Conservation (phyloP, 1,284 basidiomycete genomes). For the Kalmanozyma brasiliensis region DNA sequence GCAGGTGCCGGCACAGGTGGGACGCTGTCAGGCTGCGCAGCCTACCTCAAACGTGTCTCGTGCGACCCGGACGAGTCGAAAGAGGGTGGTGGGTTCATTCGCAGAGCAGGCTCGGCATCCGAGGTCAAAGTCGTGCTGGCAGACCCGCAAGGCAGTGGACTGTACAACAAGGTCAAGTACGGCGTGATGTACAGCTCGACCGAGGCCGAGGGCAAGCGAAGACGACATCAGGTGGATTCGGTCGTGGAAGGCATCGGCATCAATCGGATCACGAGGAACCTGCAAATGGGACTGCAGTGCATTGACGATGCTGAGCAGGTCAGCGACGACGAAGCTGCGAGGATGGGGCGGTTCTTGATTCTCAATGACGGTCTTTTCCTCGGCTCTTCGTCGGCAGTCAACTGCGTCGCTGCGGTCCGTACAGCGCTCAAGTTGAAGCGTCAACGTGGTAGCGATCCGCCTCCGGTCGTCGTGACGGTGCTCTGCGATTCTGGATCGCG, state of each 20-base stretch:
- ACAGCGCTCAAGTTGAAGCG: slow-evolving; percentile 60
- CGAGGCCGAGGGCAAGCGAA: slow-evolving; percentile 93
- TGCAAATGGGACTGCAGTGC: slow-evolving; percentile 58
- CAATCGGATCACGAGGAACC: slow-evolving; percentile 63
- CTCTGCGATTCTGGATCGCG: slow-evolving; percentile 64
- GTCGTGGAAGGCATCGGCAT: slow-evolving; percentile 76
- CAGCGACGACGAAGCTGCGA: slow-evolving; percentile 62
- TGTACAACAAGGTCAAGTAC: slow-evolving; percentile 81
- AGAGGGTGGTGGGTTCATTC: slow-evolving; percentile 21
- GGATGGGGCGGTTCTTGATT: slow-evolving; percentile 62
- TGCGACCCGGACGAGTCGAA: slow-evolving; percentile 39
- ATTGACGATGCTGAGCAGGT: slow-evolving; percentile 62
- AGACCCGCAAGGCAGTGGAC: slow-evolving; percentile 92
- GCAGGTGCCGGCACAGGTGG: slow-evolving; percentile 98
- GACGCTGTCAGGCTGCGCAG: slow-evolving; percentile 86
- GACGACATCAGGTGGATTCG: slow-evolving; percentile 78
- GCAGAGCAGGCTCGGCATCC: slow-evolving; percentile 16
- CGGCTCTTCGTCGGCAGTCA: slow-evolving; percentile 95
- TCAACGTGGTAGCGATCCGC: slow-evolving; percentile 28
- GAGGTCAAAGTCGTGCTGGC: slow-evolving; percentile 73
- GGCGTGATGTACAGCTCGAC: slow-evolving; percentile 93
- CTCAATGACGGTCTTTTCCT: slow-evolving; percentile 86
- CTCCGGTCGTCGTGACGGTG: slow-evolving; percentile 63
- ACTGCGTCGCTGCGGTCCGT: slow-evolving; percentile 84
- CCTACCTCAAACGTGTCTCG: slow-evolving; percentile 76